phyloP scores from a whole-genome alignment of 257 asterid species.

The Solanum chiquidenum region DNA sequence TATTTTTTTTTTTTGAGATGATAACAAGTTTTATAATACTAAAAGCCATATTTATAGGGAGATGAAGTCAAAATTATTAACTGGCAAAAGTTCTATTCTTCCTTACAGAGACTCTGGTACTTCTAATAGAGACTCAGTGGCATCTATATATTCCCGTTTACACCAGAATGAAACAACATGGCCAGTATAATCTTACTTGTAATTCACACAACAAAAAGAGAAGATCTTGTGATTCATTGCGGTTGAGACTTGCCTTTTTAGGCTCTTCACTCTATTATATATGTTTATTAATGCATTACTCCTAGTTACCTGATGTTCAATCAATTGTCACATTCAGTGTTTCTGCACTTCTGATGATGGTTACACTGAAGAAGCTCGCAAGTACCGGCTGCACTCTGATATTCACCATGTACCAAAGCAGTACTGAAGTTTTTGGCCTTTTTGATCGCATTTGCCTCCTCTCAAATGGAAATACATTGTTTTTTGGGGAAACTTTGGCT shows the following conservation, averaged over 20 bases:
- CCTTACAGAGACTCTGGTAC: neutral
- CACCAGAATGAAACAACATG: neutral
- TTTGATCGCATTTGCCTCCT: slow-evolving; percentile 97
- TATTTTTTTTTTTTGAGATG: neutral
- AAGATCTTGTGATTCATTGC: neutral
- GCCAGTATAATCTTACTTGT: neutral
- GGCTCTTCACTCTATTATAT: neutral
- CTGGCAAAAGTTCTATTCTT: neutral
- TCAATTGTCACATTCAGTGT: slow-evolving; percentile 44
- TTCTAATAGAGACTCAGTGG: neutral
- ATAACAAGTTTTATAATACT: neutral
- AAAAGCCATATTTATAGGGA: neutral
- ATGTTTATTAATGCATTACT: neutral
- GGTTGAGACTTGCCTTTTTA: neutral
- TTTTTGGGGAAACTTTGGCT: slow-evolving; percentile 97
- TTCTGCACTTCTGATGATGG: slow-evolving; percentile 98
- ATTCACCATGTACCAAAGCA: slow-evolving; percentile 93
- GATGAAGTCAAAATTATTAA: neutral
- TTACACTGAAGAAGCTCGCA: slow-evolving; percentile 92
- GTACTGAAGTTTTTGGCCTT: slow-evolving; percentile 99
- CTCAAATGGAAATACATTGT: slow-evolving; percentile 92
- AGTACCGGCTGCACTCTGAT: slow-evolving; percentile 94
- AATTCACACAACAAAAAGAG: neutral
- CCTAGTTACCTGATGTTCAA: neutral
- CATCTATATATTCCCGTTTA: neutral